These are phyloP conservation scores for Peltaster fructicola DNA, from an alignment of 2,329 filamentous ascomycete species.

Conservation along the genomic window DNA sequence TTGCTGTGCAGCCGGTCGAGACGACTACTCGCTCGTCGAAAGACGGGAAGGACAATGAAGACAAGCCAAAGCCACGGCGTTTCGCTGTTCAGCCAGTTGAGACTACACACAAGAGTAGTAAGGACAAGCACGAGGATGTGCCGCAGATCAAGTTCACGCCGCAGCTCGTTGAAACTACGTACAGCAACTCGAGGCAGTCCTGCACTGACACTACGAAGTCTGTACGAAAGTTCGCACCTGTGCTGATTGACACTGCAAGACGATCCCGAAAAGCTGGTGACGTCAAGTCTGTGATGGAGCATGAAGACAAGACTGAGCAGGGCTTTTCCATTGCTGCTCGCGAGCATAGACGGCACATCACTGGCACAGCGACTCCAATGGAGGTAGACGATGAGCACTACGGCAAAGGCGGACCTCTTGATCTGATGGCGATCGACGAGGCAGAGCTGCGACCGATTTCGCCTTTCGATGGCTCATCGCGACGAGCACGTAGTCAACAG, in stretches of 20 bases:
- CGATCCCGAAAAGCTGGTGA: slow-evolving; percentile 52
- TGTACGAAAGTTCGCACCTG: slow-evolving; percentile 48
- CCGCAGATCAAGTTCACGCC: slow-evolving; percentile 15
- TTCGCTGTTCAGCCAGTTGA: slow-evolving; percentile 22
- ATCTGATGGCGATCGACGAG: slow-evolving; percentile 2
- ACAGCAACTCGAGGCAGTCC: slow-evolving; percentile 8
- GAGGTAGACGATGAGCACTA: slow-evolving; percentile 4
- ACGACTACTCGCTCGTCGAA: slow-evolving; percentile 44
- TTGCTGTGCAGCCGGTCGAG: slow-evolving; percentile 55
- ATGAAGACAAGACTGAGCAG: slow-evolving; percentile 50
- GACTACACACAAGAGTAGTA: slow-evolving; percentile 17
- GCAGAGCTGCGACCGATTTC: slow-evolving; percentile 10
- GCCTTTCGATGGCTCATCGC: slow-evolving; percentile 18
- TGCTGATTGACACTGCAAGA: slow-evolving; percentile 64
- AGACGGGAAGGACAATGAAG: slow-evolving; percentile 7
- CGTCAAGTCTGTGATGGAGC: slow-evolving; percentile 41
- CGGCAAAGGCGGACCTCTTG: too few species aligned
- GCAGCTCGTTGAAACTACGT: slow-evolving; percentile 17
- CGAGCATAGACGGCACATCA: slow-evolving; percentile 16
- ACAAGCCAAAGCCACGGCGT: slow-evolving; percentile 7
- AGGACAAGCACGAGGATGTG: slow-evolving; percentile 5
- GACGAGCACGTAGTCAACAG: slow-evolving; percentile 11
- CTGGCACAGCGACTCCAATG: slow-evolving; percentile 7
- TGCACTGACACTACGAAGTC: slow-evolving; percentile 9
- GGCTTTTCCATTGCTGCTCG: slow-evolving; percentile 13